These are phyloP conservation scores for Metarhizium rileyi DNA, from an alignment of 2,329 filamentous ascomycete species.

Conservation along the genomic window DNA sequence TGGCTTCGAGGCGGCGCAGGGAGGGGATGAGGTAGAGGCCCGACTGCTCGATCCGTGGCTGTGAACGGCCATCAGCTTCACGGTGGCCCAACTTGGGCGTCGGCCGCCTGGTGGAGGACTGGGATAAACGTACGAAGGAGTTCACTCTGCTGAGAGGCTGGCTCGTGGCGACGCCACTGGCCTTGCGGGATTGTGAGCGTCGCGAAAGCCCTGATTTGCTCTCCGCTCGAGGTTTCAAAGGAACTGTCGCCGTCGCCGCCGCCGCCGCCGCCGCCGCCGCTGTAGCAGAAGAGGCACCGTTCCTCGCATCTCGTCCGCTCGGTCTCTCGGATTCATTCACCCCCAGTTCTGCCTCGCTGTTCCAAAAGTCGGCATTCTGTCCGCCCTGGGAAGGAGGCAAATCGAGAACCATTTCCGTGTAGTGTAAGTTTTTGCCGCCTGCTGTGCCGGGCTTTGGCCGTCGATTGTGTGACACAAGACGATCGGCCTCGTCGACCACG, in stretches of 20 bases:
- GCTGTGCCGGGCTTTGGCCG: conserved; percentile 57
- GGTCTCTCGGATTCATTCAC: conserved; percentile 35
- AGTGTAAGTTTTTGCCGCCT: conserved; percentile 82
- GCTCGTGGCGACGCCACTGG: conserved; percentile 32
- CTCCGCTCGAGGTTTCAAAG: conserved; percentile 33
- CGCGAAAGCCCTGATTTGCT: conserved; percentile 39
- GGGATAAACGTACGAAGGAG: conserved; percentile 31
- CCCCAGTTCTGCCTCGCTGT: conserved; percentile 63
- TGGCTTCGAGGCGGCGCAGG: conserved; percentile 49
- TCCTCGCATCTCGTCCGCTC: conserved; percentile 41
- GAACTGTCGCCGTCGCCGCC: not conserved
- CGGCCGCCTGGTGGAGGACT: conserved; percentile 19
- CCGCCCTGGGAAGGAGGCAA: conserved; percentile 29
- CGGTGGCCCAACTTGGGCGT: conserved; percentile 20
- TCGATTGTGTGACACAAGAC: conserved; percentile 85
- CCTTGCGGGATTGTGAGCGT: conserved; percentile 48
- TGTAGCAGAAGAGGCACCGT: conserved; percentile 17
- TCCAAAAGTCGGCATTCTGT: conserved; percentile 53
- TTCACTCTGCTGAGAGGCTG: conserved; percentile 38
- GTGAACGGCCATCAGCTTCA: conserved; percentile 22
- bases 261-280: not conserved
- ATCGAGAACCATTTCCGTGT: conserved; percentile 84
- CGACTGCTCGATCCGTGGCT: conserved; percentile 27
- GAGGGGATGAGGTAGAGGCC: conserved; percentile 47
- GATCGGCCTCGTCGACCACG: conserved; percentile 75